phyloP scores from a whole-genome alignment of 495 filamentous ascomycete genomes.

The Neurospora sp. region DNA sequence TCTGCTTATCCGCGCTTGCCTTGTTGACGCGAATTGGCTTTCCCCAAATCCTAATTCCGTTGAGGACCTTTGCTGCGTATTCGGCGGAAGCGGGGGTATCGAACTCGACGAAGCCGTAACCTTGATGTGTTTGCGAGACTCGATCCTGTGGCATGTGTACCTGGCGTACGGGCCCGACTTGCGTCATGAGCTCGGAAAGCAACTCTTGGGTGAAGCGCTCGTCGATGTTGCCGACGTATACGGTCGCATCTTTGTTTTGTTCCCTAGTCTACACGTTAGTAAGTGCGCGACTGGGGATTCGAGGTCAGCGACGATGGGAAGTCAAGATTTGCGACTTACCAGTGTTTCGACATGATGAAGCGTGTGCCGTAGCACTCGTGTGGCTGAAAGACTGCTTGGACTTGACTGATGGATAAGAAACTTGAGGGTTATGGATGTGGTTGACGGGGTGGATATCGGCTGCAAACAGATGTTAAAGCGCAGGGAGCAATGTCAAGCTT shows the following conservation, averaged over 20 bases:
- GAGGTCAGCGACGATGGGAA: background rate
- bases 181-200: conserved; percentile 95
- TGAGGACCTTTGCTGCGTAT: conserved; percentile 95
- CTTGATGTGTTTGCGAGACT: conserved; percentile 91
- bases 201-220: conserved; percentile 85
- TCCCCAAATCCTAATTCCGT: conserved; percentile 83
- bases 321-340: conserved; percentile 38
- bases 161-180: conserved; percentile 91
- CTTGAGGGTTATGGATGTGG: background rate
- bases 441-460: background rate
- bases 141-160: conserved; percentile 97
- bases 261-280: conserved; percentile 50
- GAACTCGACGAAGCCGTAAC: conserved; percentile 98
- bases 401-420: background rate
- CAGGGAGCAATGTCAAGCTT: background rate
- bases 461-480: background rate
- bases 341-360: conserved; percentile 46
- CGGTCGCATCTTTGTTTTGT: conserved; percentile 96
- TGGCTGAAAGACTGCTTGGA: background rate
- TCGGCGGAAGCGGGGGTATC: conserved; percentile 93
- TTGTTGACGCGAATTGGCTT: conserved; percentile 98
- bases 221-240: conserved; percentile 97
- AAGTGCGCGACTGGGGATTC: background rate
- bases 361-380: background rate
- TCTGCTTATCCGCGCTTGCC: conserved; percentile 82